Percentiles rank a stretch among this genome's conserved stretches.
Evolutionary conservation across 345 rosid genomes (phyloP).

Genomic region (Excoecaria cochinchinensis): DNA sequence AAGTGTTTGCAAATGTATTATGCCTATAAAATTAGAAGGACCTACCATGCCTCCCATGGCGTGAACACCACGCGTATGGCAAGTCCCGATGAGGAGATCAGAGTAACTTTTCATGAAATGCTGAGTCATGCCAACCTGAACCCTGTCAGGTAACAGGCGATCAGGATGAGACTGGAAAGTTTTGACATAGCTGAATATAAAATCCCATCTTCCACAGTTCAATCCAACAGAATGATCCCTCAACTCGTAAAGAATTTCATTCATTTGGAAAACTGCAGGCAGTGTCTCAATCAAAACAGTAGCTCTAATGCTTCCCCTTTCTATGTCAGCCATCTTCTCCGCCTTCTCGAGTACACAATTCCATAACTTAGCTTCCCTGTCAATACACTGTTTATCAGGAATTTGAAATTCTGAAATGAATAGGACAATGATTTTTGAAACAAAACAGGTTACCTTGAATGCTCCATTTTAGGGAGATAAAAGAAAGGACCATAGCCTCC

Average conservation of each 20-base stretch:
- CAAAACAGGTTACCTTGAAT: conserved; percentile 57
- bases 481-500: conserved; percentile 89
- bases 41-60: conserved; percentile 98
- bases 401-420: neutral
- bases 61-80: conserved; percentile 84
- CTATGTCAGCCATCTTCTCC: conserved; percentile 78
- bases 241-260: conserved; percentile 82
- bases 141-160: conserved; percentile 76
- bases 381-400: conserved; percentile 12
- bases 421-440: neutral
- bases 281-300: conserved; percentile 87
- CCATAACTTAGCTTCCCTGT: conserved; percentile 96
- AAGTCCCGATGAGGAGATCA: conserved; percentile 80
- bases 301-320: conserved; percentile 81
- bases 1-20: too few species aligned
- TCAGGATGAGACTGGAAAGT: conserved; percentile 86
- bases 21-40: neutral
- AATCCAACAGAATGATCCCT: conserved; percentile 83
- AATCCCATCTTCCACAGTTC: conserved; percentile 97
- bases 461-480: conserved; percentile 96
- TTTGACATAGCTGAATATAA: conserved; percentile 91
- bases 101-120: conserved; percentile 96
- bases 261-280: conserved; percentile 93
- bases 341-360: conserved; percentile 82
- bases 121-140: conserved; percentile 82